phyloP scores from a whole-genome alignment of 2,329 filamentous ascomycete genomes.

The Pestalotiopsis sp. region DNA sequence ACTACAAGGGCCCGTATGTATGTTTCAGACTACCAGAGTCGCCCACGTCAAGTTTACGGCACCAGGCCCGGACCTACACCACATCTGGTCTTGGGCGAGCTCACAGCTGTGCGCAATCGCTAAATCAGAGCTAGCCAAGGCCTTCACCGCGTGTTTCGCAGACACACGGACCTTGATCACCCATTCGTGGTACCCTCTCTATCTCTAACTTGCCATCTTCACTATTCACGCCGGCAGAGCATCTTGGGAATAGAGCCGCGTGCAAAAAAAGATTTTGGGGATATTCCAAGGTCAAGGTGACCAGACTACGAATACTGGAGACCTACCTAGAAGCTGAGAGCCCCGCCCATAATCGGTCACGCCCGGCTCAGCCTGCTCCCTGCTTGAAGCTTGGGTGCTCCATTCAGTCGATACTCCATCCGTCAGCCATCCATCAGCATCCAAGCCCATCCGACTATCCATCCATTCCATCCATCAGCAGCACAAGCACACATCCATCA shows the following conservation, averaged over 20 bases:
- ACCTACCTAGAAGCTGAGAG: not conserved
- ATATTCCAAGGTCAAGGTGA: too few species aligned
- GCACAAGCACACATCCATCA: not conserved
- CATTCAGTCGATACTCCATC: too few species aligned
- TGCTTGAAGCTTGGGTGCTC: not conserved
- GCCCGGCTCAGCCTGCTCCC: not conserved
- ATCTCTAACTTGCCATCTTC: not conserved
- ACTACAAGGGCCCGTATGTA: not conserved
- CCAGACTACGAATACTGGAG: not conserved
- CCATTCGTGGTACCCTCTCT: not conserved
- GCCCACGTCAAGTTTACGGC: not conserved
- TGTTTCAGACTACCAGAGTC: not conserved
- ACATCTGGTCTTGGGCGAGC: not conserved
- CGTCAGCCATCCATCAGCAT: not conserved
- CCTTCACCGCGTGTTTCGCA: not conserved
- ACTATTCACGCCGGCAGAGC: not conserved
- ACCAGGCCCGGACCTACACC: not conserved
- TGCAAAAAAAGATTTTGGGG: too few species aligned
- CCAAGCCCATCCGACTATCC: not conserved
- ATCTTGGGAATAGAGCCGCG: too few species aligned
- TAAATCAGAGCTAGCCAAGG: not conserved
- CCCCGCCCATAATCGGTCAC: constrained; percentile 2
- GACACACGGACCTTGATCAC: not conserved
- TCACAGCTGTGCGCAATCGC: not conserved
- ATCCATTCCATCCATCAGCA: not conserved